Percentiles rank a stretch among this genome's conserved stretches.
These are phyloP conservation scores for Aaosphaeria arxii DNA, from an alignment of 2,329 filamentous ascomycete species.

Conservation along the genomic window DNA sequence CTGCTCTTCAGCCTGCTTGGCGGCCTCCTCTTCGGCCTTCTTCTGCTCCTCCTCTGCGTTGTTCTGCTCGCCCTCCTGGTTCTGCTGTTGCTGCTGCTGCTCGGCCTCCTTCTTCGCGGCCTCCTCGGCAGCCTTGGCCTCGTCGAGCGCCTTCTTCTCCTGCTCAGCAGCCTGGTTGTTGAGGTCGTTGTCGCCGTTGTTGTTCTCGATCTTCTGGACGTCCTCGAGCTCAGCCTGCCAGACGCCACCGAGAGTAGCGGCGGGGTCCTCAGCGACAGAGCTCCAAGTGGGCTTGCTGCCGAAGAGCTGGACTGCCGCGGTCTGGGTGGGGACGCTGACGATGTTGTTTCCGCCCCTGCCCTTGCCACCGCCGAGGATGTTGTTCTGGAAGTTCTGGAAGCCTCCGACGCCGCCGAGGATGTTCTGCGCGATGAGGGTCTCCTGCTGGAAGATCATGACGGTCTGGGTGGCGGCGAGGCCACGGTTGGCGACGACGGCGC, in stretches of 20 bases:
- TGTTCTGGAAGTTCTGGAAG: neutral
- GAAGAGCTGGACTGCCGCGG: conserved; percentile 23
- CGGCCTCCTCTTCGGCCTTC: neutral
- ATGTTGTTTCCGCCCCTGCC: conserved; percentile 8
- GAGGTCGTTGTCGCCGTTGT: conserved; percentile 17
- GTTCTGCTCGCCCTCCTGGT: neutral
- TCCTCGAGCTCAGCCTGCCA: conserved; percentile 26
- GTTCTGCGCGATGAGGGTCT: conserved; percentile 22
- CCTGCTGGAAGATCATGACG: conserved; percentile 26
- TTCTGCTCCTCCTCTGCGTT: neutral
- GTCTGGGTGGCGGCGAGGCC: conserved; percentile 19
- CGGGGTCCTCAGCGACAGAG: conserved; percentile 22
- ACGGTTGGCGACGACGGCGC: conserved; percentile 25
- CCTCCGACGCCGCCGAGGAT: conserved; percentile 13
- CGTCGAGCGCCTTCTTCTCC: conserved; percentile 16
- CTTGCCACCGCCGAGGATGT: conserved; percentile 6
- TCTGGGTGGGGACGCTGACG: conserved; percentile 17
- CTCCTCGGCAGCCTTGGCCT: neutral
- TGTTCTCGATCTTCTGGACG: conserved; percentile 19
- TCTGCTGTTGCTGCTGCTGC: neutral
- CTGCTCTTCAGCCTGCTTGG: neutral
- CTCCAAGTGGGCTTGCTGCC: conserved; percentile 25
- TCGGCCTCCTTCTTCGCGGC: neutral
- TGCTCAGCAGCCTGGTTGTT: conserved; percentile 18
- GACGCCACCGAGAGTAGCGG: conserved; percentile 21